Conservation (phyloP, 305 asterid species). For the Fraxinus albicans region DNA sequence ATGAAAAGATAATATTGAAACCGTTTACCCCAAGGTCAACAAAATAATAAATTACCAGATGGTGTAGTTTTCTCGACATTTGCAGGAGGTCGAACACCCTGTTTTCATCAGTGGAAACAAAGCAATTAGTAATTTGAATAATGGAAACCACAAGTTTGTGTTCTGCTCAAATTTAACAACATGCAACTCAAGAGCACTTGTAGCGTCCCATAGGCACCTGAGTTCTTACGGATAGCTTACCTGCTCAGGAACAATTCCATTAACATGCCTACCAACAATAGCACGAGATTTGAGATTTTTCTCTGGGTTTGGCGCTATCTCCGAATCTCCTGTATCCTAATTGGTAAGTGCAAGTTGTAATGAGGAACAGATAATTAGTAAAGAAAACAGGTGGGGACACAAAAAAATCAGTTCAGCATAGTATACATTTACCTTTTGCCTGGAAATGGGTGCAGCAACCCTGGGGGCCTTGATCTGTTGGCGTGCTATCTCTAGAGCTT, state of each 20-base stretch:
- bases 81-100: slow-evolving; percentile 60
- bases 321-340: slow-evolving; percentile 73
- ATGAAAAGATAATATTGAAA: background rate
- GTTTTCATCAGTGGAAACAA: slow-evolving; percentile 24
- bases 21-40: background rate
- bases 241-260: slow-evolving; percentile 86
- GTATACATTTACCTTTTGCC: slow-evolving; percentile 52
- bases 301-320: slow-evolving; percentile 58
- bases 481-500: slow-evolving; percentile 78
- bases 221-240: slow-evolving; percentile 35
- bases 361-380: slow-evolving; percentile 17
- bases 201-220: background rate
- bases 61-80: slow-evolving; percentile 58
- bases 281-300: slow-evolving; percentile 63
- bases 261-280: slow-evolving; percentile 64
- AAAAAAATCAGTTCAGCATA: slow-evolving; percentile 10
- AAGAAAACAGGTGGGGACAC: slow-evolving; percentile 1
- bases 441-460: slow-evolving; percentile 47
- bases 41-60: slow-evolving; percentile 48
- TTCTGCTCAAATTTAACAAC: background rate
- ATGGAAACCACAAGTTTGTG: background rate
- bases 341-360: slow-evolving; percentile 23
- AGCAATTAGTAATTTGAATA: slow-evolving; percentile 13
- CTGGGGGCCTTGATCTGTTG: slow-evolving; percentile 70
- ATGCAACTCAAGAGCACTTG: background rate